Conservation (phyloP, 139 green algal genomes). For the Micractinium sp. region DNA sequence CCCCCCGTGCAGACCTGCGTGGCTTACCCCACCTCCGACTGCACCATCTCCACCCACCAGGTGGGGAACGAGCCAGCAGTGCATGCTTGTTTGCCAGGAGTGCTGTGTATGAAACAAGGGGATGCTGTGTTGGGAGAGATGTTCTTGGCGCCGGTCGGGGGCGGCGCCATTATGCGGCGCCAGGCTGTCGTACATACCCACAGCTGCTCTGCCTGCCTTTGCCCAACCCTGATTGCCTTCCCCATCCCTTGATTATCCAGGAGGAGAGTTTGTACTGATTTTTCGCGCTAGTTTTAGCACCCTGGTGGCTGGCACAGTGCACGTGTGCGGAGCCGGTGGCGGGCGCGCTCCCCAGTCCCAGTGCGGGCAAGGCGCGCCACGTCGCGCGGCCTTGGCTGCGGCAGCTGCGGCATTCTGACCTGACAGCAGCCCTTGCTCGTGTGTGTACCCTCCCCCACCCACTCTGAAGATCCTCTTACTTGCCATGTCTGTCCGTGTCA, state of each 20-base stretch:
- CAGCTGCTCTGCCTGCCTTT: neutral
- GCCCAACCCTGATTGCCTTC: neutral
- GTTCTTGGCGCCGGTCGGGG: neutral
- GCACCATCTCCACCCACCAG: slow-evolving; percentile 84
- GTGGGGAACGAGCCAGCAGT: slow-evolving; percentile 46
- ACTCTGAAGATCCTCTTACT: neutral
- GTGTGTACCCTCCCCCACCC: neutral
- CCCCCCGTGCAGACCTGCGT: slow-evolving; percentile 74
- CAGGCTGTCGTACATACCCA: no score
- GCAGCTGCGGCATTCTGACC: neutral
- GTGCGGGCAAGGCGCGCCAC: neutral
- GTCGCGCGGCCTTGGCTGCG: neutral
- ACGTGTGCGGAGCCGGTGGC: neutral
- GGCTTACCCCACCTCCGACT: slow-evolving; percentile 84
- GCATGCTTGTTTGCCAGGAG: neutral
- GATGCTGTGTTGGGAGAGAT: neutral
- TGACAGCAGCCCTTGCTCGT: neutral
- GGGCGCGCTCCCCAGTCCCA: no score
- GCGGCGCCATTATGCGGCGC: neutral
- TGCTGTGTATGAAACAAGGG: no score
- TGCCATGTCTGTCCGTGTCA: neutral
- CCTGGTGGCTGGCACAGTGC: neutral
- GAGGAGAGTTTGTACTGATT: slow-evolving; percentile 19
- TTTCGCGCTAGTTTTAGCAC: neutral
- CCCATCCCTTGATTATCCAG: neutral